phyloP scores from a whole-genome alignment of 768 basidiomycete species.

The Termitomyces bulborhizus region DNA sequence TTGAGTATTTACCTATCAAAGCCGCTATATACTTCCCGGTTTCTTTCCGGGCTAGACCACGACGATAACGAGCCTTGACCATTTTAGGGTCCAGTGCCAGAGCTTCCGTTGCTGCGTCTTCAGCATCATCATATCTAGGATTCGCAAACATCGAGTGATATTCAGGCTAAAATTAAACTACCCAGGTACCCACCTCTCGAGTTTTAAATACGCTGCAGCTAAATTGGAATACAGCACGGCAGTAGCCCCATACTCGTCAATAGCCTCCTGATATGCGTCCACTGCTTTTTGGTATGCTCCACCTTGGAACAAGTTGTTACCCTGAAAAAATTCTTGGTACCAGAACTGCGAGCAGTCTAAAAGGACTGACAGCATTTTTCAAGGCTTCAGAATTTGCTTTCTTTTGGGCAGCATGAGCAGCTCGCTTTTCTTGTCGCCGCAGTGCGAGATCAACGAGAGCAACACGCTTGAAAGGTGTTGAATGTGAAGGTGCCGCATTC shows the following conservation, averaged over 20 bases:
- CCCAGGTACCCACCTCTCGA: conserved; percentile 20
- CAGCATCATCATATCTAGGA: conserved; percentile 32
- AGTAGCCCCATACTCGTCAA: conserved; percentile 26
- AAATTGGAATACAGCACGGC: conserved; percentile 28
- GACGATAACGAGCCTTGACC: conserved; percentile 32
- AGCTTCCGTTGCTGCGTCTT: conserved; percentile 29
- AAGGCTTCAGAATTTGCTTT: not conserved
- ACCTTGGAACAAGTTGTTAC: conserved; percentile 24
- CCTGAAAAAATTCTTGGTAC: conserved; percentile 16
- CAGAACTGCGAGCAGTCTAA: not conserved
- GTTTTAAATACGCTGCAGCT: conserved; percentile 29
- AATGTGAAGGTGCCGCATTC: not conserved
- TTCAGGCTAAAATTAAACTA: not conserved
- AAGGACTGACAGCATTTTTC: conserved; percentile 8
- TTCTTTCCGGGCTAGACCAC: conserved; percentile 30
- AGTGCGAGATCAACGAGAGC: conserved; percentile 2
- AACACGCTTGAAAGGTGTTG: conserved; percentile 2
- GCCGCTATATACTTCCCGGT: conserved; percentile 19
- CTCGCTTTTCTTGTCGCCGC: conserved; percentile 5
- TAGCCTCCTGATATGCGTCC: conserved; percentile 20
- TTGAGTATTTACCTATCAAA: conserved; percentile 17
- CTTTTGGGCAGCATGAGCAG: conserved; percentile 3
- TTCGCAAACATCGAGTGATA: not conserved
- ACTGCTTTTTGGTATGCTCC: conserved; percentile 26
- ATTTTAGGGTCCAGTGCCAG: conserved; percentile 26